These are phyloP conservation scores for Pleurotus tuber-regium DNA, from an alignment of 768 basidiomycete species.

Conservation along the genomic window DNA sequence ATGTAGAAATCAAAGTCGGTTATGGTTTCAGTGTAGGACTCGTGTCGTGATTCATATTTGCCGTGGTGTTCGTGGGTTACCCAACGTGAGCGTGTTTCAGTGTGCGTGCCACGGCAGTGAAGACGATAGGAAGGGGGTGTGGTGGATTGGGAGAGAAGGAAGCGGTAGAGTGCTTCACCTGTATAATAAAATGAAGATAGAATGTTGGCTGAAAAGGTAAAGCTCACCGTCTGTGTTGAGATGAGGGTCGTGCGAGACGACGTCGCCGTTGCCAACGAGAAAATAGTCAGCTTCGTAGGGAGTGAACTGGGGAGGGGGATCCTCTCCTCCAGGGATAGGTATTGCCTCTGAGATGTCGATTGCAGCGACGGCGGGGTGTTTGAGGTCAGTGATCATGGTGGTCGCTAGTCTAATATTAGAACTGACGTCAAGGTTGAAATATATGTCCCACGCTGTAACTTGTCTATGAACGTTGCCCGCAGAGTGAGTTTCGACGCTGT, in stretches of 20 bases:
- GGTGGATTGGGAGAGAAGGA: conserved; percentile 59
- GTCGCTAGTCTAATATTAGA: conserved; percentile 14
- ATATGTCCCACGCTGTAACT: conserved; percentile 11
- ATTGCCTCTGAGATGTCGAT: conserved; percentile 20
- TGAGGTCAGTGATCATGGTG: background rate
- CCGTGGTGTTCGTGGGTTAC: conserved; percentile 40
- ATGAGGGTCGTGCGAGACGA: conserved; percentile 71
- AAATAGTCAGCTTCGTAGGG: conserved; percentile 65
- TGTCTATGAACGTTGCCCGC: background rate
- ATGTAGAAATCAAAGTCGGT: conserved; percentile 72
- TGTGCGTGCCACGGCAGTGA: conserved; percentile 53
- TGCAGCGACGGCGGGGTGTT: conserved; percentile 5
- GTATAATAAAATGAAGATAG: too few species aligned
- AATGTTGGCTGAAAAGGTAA: too few species aligned
- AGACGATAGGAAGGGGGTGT: conserved; percentile 44
- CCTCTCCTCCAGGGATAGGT: conserved; percentile 30
- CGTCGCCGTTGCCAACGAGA: conserved; percentile 39
- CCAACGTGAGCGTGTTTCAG: conserved; percentile 48
- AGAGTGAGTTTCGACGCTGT: conserved; percentile 38
- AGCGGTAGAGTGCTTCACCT: conserved; percentile 75
- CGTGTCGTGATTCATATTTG: conserved; percentile 31
- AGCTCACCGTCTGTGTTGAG: conserved; percentile 67
- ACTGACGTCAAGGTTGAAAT: conserved; percentile 15
- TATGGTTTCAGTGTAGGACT: conserved; percentile 57
- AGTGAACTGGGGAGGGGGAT: conserved; percentile 59